Percentiles rank a stretch among this genome's conserved stretches.
phyloP scores from a whole-genome alignment of 2,329 filamentous ascomycete species.

The Xylaria sp. region DNA sequence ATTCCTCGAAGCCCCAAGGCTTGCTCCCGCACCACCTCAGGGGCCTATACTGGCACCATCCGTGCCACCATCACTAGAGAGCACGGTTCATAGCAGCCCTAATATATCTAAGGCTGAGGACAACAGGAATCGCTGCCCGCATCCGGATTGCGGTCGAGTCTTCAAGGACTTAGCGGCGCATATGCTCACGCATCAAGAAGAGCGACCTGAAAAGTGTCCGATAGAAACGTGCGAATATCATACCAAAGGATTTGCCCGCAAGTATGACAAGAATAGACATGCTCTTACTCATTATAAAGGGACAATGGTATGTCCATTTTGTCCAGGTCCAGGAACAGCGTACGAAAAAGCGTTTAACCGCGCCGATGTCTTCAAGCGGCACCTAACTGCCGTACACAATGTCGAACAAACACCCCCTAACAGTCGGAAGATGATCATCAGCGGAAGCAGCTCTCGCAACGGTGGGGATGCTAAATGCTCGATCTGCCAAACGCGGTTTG shows the following conservation, averaged over 20 bases:
- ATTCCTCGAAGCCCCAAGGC: constrained; percentile 48
- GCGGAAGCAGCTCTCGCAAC: constrained; percentile 49
- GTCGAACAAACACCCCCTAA: constrained; percentile 95
- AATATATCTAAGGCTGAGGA: constrained; percentile 48
- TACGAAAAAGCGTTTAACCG: constrained; percentile 96
- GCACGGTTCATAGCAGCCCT: constrained; percentile 49
- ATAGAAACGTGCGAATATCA: constrained; percentile 93
- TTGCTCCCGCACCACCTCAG: constrained; percentile 49
- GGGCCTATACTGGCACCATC: constrained; percentile 48
- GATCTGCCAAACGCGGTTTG: constrained; percentile 83
- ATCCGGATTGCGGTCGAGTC: constrained; percentile 83
- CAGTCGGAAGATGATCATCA: constrained; percentile 75
- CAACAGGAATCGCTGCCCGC: constrained; percentile 70
- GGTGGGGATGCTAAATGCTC: constrained; percentile 83
- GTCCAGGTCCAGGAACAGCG: constrained; percentile 85
- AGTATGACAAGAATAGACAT: constrained; percentile 96
- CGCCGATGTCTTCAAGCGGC: constrained; percentile 94
- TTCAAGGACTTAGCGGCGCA: constrained; percentile 95
- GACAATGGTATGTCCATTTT: constrained; percentile 96
- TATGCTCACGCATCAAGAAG: constrained; percentile 91
- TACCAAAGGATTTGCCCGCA: constrained; percentile 89
- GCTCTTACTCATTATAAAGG: constrained; percentile 96
- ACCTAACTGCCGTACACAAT: constrained; percentile 88
- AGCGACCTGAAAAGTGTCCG: constrained; percentile 93
- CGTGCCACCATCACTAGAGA: constrained; percentile 48